Evolutionary conservation across 2,329 filamentous ascomycete genomes (phyloP), one percentile per base, ranked within the genome.

Genomic region (Fonsecaea pedrosoi): DNA sequence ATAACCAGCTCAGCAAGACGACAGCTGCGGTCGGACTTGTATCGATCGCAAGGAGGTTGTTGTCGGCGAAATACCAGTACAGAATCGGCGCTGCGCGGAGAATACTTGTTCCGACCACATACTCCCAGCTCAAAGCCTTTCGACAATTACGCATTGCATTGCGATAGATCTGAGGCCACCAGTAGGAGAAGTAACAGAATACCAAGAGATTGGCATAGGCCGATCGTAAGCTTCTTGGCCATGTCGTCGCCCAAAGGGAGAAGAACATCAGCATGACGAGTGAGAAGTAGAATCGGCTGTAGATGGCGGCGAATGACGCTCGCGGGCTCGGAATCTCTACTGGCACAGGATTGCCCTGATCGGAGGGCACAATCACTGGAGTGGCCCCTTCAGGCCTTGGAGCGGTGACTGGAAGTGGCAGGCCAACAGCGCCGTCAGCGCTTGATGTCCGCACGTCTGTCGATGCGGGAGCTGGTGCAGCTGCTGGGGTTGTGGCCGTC

Each of bases 101-200:
- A 4, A 90, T 73, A 56, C 91, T 95, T 77, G 97, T 92, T 2
- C 93, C 94, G 25, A 93, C 76, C 64, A 97, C 90, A 75, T 96
- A 99, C 67, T 91, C 90, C 93, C 94, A 97, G 3, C 89, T 86
- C n/a, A 98, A 83, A 0, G 94, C 94, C 73, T 91, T 92, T 48
- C 94, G 92, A 78, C 93, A 97, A 79, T 97, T 97, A 62, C 94
- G 91, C 78, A 92, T 88, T 61, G 91, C 84, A 77, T 99, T 99
- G 69, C 95, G 91, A 75, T 91, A 87, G 72, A 98, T 96, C 77
- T 99, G 95, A 0, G 95, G 94, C 0, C 89, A 76, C 94, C 94
- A 98, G 75, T 97, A 89, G 21, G 94, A 97, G 54, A 97, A 86
- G 76, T 97, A 97, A 61, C 86, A 71, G 73, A 94, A 87, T 1